phyloP scores from a whole-genome alignment of 2,329 filamentous ascomycete species.

The Neofusicoccum parvum region DNA sequence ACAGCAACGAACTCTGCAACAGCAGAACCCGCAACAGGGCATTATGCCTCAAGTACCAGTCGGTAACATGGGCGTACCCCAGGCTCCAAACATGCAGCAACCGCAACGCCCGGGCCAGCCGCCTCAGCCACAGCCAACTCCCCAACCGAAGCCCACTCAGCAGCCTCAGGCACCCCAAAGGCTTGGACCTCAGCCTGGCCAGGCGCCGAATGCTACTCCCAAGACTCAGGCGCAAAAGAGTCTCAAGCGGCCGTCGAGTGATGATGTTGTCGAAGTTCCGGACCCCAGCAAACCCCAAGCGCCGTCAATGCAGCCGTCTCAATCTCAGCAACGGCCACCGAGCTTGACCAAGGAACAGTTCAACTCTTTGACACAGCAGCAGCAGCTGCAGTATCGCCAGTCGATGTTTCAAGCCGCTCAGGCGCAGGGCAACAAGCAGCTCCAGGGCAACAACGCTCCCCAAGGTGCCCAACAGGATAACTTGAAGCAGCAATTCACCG shows the following conservation, averaged over 20 bases:
- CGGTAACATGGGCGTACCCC: conserved; percentile 20
- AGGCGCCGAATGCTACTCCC: conserved; percentile 28
- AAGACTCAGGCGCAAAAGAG: conserved; percentile 32
- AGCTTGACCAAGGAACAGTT: conserved; percentile 37
- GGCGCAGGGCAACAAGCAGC: conserved; percentile 5
- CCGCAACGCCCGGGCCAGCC: conserved; percentile 31
- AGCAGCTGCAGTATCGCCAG: conserved; percentile 28
- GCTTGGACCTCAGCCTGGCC: conserved; percentile 27
- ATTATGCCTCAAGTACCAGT: conserved; percentile 34
- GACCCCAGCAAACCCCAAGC: conserved; percentile 39
- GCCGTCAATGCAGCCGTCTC: conserved; percentile 36
- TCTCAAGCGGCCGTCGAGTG: conserved; percentile 40
- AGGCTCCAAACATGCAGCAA: conserved; percentile 27
- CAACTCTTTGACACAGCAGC: conserved; percentile 34
- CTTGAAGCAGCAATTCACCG: conserved; percentile 28
- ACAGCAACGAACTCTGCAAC: conserved; percentile 34
- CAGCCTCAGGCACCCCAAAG: conserved; percentile 26
- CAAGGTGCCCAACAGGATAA: conserved; percentile 10
- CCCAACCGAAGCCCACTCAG: conserved; percentile 27
- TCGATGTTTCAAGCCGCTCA: conserved; percentile 23
- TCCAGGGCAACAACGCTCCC: background rate
- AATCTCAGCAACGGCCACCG: conserved; percentile 34
- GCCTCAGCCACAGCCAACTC: conserved; percentile 19
- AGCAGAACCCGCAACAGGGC: conserved; percentile 30
- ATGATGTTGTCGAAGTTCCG: conserved; percentile 45